These are phyloP conservation scores for Colletotrichum acutatum DNA, from an alignment of 2,329 filamentous ascomycete species.

Conservation along the genomic window DNA sequence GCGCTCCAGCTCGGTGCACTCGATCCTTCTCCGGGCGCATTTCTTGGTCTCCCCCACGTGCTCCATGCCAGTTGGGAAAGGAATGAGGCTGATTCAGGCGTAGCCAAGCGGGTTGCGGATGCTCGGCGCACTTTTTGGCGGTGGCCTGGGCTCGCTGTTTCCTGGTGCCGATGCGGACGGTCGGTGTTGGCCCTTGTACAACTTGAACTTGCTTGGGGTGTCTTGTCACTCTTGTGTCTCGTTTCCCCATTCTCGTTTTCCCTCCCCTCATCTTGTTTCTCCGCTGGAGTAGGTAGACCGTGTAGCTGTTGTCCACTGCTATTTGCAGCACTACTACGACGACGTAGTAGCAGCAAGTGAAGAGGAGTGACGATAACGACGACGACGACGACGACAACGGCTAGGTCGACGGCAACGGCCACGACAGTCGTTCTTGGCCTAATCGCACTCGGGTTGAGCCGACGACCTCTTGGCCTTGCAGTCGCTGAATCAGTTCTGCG, in stretches of 20 bases:
- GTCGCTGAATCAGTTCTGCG: constrained; percentile 11
- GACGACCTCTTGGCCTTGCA: background rate
- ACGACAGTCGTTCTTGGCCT: background rate
- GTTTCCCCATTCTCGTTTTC: constrained; percentile 32
- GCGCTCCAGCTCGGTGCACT: constrained; percentile 21
- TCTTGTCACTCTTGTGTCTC: constrained; percentile 25
- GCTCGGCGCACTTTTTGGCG: constrained; percentile 32
- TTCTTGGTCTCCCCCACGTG: constrained; percentile 34
- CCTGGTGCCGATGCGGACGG: constrained; percentile 32
- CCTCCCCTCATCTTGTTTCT: constrained; percentile 23
- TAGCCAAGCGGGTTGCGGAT: constrained; percentile 37
- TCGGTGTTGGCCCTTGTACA: constrained; percentile 32
- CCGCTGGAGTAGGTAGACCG: constrained; percentile 3
- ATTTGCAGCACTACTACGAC: background rate
- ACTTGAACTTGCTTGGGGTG: constrained; percentile 8
- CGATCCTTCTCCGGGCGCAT: constrained; percentile 33
- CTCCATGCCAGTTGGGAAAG: constrained; percentile 36
- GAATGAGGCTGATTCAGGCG: constrained; percentile 46
- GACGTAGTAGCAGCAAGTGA: background rate
- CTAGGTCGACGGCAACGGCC: background rate
- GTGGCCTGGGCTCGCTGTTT: constrained; percentile 31
- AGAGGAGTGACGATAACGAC: no score
- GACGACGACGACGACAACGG: background rate
- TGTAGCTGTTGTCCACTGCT: constrained; percentile 4
- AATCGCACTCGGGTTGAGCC: constrained; percentile 20